A percentile compares a stretch with the other conserved stretches of the same genome.
Conservation (phyloP, 2,329 filamentous ascomycete species). For the Dactylellina sp. region DNA sequence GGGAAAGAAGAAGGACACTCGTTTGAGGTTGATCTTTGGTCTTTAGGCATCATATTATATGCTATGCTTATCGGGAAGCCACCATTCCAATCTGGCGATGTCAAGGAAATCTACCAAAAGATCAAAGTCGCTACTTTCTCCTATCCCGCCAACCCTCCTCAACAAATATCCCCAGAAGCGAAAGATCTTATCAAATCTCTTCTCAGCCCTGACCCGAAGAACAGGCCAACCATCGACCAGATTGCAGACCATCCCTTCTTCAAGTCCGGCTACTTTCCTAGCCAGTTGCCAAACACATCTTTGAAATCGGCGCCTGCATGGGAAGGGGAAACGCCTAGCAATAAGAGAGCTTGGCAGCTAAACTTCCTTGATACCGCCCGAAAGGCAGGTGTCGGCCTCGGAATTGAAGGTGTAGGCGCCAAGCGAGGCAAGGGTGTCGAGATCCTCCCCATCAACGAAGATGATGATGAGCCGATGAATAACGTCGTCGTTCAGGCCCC, state of each 20-base stretch:
- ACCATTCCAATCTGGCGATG: slow-evolving; percentile 91
- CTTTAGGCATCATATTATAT: slow-evolving; percentile 89
- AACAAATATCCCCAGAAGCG: slow-evolving; percentile 78
- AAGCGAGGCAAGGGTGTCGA: slow-evolving; percentile 55
- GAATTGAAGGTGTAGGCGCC: slow-evolving; percentile 58
- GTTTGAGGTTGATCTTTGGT: slow-evolving; percentile 88
- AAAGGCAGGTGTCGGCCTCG: slow-evolving; percentile 59
- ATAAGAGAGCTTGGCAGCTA: slow-evolving; percentile 54
- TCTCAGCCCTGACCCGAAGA: slow-evolving; percentile 77
- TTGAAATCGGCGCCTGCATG: slow-evolving; percentile 66
- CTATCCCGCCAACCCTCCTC: slow-evolving; percentile 71
- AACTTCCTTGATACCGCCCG: slow-evolving; percentile 60
- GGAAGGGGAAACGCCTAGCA: slow-evolving; percentile 58
- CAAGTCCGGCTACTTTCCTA: slow-evolving; percentile 78
- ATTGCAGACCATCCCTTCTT: slow-evolving; percentile 87
- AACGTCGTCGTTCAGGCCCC: slow-evolving; percentile 55
- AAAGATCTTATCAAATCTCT: slow-evolving; percentile 82
- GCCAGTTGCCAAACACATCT: slow-evolving; percentile 66
- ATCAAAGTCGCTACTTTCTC: slow-evolving; percentile 53
- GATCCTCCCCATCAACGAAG: slow-evolving; percentile 51
- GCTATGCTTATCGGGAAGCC: slow-evolving; percentile 97
- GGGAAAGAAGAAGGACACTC: slow-evolving; percentile 95
- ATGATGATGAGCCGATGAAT: slow-evolving; percentile 41
- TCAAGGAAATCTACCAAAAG: slow-evolving; percentile 82
- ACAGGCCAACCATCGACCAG: slow-evolving; percentile 78